Conservation (phyloP, 805 yeast species). For the Myxozyma melibiosi region DNA sequence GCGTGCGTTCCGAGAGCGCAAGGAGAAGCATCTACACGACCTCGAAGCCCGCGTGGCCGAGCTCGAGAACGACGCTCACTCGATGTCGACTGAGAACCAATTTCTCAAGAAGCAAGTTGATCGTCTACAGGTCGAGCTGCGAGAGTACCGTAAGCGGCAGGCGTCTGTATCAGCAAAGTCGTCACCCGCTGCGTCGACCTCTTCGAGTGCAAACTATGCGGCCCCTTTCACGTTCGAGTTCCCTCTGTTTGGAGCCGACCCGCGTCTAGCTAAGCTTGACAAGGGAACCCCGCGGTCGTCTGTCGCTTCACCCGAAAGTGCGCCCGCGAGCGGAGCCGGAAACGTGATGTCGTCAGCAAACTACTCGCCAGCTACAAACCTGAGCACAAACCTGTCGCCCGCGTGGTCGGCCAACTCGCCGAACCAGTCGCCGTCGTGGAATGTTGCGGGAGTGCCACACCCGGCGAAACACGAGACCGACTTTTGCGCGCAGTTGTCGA, state of each 20-base stretch:
- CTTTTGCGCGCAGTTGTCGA: slow-evolving; percentile 73
- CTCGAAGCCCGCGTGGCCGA: slow-evolving; percentile 73
- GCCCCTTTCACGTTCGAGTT: slow-evolving; percentile 54
- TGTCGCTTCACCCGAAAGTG: slow-evolving; percentile 7
- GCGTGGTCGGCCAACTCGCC: slow-evolving; percentile 16
- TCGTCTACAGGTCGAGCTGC: slow-evolving; percentile 69
- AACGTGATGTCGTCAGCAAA: slow-evolving; percentile 4
- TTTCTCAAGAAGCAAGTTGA: slow-evolving; percentile 75
- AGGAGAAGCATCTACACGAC: slow-evolving; percentile 83
- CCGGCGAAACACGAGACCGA: slow-evolving; percentile 51
- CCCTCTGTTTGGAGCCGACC: slow-evolving; percentile 50
- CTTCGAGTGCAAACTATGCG: slow-evolving; percentile 5
- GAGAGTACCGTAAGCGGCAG: slow-evolving; percentile 53
- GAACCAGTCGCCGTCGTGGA: slow-evolving; percentile 8
- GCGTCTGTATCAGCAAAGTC: slow-evolving; percentile 9
- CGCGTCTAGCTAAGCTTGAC: slow-evolving; percentile 2
- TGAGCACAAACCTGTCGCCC: slow-evolving; percentile 10
- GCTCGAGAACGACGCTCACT: slow-evolving; percentile 71
- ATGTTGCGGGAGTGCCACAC: slow-evolving; percentile 9
- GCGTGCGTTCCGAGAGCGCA: slow-evolving; percentile 92
- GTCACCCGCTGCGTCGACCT: slow-evolving; percentile 17
- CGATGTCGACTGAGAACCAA: slow-evolving; percentile 70
- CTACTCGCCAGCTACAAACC: slow-evolving; percentile 6
- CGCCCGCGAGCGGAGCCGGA: not conserved
- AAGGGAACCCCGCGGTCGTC: slow-evolving; percentile 6